These are phyloP conservation scores for Alternaria tenuissima DNA, from an alignment of 2,329 filamentous ascomycete genomes.

Conservation along the genomic window DNA sequence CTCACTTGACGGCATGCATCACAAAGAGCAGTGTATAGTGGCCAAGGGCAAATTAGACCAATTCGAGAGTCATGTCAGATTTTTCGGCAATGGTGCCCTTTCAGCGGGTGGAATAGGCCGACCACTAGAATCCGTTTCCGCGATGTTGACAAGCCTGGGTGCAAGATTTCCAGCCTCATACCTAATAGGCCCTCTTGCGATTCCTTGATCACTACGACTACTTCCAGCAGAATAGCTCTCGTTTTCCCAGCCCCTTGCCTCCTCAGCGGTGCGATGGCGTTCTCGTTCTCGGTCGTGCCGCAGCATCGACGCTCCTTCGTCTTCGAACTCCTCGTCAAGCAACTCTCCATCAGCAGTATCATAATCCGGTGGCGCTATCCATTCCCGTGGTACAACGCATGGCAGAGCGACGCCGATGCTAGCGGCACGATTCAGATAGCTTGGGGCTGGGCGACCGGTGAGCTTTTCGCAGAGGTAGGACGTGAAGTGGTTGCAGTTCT, in stretches of 20 bases:
- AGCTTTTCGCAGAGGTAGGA: slow-evolving; percentile 76
- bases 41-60: slow-evolving; percentile 9
- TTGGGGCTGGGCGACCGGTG: slow-evolving; percentile 73
- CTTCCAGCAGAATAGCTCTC: slow-evolving; percentile 40
- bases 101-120: slow-evolving; percentile 55
- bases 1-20: background rate
- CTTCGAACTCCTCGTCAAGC: slow-evolving; percentile 63
- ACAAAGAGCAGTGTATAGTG: slow-evolving; percentile 8
- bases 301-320: slow-evolving; percentile 69
- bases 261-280: slow-evolving; percentile 37
- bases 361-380: slow-evolving; percentile 80
- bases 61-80: slow-evolving; percentile 42
- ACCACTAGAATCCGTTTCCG: slow-evolving; percentile 54
- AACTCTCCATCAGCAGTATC: slow-evolving; percentile 76
- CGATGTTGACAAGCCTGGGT: slow-evolving; percentile 47
- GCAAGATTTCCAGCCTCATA: slow-evolving; percentile 41
- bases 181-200: slow-evolving; percentile 45
- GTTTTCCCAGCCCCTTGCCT: slow-evolving; percentile 41
- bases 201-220: slow-evolving; percentile 45
- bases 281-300: slow-evolving; percentile 48
- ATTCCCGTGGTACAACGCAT: slow-evolving; percentile 82
- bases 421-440: slow-evolving; percentile 85
- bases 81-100: slow-evolving; percentile 54
- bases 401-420: slow-evolving; percentile 81
- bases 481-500: slow-evolving; percentile 91